Base-by-base conservation (phyloP, 2,329 filamentous ascomycete species). In the Fusarium verticillioides region DNA sequence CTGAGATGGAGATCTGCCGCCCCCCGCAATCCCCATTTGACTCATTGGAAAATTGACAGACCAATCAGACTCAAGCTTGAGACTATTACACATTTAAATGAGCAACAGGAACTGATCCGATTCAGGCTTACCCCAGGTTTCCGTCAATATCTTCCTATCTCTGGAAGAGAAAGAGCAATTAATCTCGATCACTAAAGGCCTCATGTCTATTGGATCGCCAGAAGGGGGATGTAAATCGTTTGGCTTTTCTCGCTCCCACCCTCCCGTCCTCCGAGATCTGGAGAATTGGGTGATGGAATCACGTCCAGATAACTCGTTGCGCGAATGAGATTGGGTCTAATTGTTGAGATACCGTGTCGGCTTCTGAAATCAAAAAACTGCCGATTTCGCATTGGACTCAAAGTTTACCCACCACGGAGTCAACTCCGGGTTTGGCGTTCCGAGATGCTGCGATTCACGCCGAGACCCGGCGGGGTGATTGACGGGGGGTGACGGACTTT, bases 181-280 rank as follows among this genome's bases (percentile, higher is more conserved):
- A 72, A 70, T 75, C 72, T 54, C 66, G 59, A 77, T 77, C 72
- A 61, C 63, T 78, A 77, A 78, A 77, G 68, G 34, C 72, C 73
- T 68, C 56, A 36, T 54, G 60, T 43, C 52, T 63, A 77, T 77
- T 77, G 75, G 75, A 52, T 63, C 63, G 52, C 66, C 58, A 73
- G 68, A 53, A 69, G 62, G 69, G 44, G 67, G 34, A 71, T 58
- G 66, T 37, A 43, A 69, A 69, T 59, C 54, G 60, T 28, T 66
- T 54, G 59, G 23, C 16, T 70, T 49, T 70, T 46, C 15, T 49
- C 43, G 52, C 56, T 67, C 47, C 65, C 63, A 60, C 70, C 47
- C 60, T 72, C 60, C 63, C 46, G 44, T 60, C 68, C 70, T 69
- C 42, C 72, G 43, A 60, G 43, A 70, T 60, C 50, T 63, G 43